A percentile compares a stretch with the other conserved stretches of the same genome.
Evolutionary conservation across 371 early-diverging fungal species (phyloP).

Genomic region (Syncephalis fuscata): DNA sequence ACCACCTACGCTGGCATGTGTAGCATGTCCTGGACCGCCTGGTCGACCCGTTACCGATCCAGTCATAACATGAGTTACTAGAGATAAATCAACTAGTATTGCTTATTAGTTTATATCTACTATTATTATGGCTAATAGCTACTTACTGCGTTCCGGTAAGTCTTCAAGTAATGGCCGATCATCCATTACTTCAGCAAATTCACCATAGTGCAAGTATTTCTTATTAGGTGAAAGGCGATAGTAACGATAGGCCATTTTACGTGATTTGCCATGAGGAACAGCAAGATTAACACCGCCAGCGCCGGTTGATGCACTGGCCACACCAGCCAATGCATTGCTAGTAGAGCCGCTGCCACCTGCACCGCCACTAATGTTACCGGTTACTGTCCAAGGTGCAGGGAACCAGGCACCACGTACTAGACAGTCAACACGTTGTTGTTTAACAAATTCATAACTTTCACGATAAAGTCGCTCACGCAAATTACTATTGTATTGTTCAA

Average conservation of each 20-base stretch:
- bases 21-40: too few species aligned
- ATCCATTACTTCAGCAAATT: conserved; percentile 30
- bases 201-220: conserved; percentile 42
- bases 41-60: conserved; percentile 12
- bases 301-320: too few species aligned
- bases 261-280: background rate
- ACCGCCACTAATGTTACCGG: background rate
- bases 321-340: too few species aligned
- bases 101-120: too few species aligned
- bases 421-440: conserved; percentile 48
- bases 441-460: conserved; percentile 51
- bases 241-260: conserved; percentile 17
- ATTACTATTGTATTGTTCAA: conserved; percentile 21
- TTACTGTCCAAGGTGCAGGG: conserved; percentile 15
- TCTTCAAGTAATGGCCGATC: conserved; percentile 12
- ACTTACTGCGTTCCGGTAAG: conserved; percentile 18
- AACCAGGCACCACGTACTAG: conserved; percentile 59
- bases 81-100: conserved; percentile 37
- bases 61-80: conserved; percentile 30
- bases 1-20: too few species aligned
- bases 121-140: too few species aligned
- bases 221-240: conserved; percentile 42
- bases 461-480: conserved; percentile 38
- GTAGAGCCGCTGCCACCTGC: too few species aligned
- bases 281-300: too few species aligned